A percentile compares a stretch with the other conserved stretches of the same genome.
These are phyloP conservation scores for Ogataea dorogensis DNA, from an alignment of 805 yeast genomes.

Conservation along the genomic window DNA sequence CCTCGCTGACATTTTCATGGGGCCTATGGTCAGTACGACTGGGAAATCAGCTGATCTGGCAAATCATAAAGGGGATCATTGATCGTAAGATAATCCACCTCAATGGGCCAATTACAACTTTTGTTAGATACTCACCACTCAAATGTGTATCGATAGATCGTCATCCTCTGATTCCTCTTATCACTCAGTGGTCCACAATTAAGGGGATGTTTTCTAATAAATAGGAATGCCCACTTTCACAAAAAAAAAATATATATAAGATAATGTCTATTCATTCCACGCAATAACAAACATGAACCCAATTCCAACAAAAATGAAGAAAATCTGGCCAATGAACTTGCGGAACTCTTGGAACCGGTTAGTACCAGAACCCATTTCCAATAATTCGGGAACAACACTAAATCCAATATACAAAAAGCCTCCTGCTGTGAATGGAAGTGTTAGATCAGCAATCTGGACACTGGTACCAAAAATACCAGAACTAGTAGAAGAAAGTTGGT, in stretches of 20 bases:
- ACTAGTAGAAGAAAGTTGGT: constrained; percentile 1
- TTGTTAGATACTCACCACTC: constrained; percentile 30
- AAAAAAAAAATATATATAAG: constrained; percentile 1
- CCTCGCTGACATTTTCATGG: constrained; percentile 32
- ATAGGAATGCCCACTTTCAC: constrained; percentile 4
- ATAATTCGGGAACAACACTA: constrained; percentile 71
- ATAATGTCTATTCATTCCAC: constrained; percentile 38
- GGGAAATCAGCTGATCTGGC: constrained; percentile 3
- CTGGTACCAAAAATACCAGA: constrained; percentile 43
- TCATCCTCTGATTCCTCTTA: constrained; percentile 7
- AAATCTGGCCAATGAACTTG: constrained; percentile 45
- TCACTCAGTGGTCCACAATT: not conserved
- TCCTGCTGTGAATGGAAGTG: constrained; percentile 75
- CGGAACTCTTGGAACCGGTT: constrained; percentile 39
- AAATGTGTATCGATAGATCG: constrained; percentile 23
- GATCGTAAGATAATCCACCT: not conserved
- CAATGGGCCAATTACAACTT: no score
- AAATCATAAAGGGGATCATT: constrained; percentile 2
- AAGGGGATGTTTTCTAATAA: constrained; percentile 2
- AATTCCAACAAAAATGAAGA: constrained; percentile 53
- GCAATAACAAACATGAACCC: constrained; percentile 54
- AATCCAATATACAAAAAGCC: constrained; percentile 73
- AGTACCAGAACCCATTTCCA: constrained; percentile 41
- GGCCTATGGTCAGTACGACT: constrained; percentile 30
- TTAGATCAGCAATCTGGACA: constrained; percentile 48